A percentile compares a stretch with the other conserved stretches of the same genome.
phyloP scores from a whole-genome alignment of 495 filamentous ascomycete genomes.

The Aspergillus carlsbadensis region DNA sequence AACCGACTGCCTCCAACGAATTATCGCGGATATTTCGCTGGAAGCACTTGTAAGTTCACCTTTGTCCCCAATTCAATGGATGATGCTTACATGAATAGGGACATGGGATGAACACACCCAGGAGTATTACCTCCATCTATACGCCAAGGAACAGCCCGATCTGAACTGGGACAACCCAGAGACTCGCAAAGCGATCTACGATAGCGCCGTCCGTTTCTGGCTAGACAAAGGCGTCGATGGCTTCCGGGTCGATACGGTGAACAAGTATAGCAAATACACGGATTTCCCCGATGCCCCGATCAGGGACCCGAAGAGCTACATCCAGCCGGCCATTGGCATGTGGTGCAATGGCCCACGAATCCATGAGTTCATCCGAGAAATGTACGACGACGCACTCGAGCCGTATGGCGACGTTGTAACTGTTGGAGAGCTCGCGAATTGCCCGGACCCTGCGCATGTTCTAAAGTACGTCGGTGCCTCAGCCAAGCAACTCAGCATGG shows the following conservation, averaged over 20 bases:
- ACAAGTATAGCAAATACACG: constrained; percentile 51
- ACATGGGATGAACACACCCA: constrained; percentile 50
- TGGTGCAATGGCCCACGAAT: constrained; percentile 59
- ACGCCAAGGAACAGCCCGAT: constrained; percentile 51
- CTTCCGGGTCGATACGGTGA: constrained; percentile 58
- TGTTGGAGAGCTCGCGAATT: constrained; percentile 51
- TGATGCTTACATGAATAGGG: constrained; percentile 15
- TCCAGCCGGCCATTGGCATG: constrained; percentile 44
- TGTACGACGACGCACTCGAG: constrained; percentile 37
- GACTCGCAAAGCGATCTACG: constrained; percentile 48
- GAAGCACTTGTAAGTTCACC: constrained; percentile 38
- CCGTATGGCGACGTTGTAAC: constrained; percentile 47
- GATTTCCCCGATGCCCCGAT: constrained; percentile 45
- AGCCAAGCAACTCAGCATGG: constrained; percentile 50
- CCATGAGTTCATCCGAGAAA: constrained; percentile 52
- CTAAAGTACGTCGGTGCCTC: constrained; percentile 39
- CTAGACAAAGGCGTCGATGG: constrained; percentile 51
- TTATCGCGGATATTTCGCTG: constrained; percentile 54
- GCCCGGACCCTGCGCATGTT: constrained; percentile 42
- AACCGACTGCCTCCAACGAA: constrained; percentile 58
- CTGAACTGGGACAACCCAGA: constrained; percentile 55
- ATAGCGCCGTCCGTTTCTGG: constrained; percentile 53
- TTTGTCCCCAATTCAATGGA: not conserved
- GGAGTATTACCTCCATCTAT: constrained; percentile 56
- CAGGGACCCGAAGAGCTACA: constrained; percentile 32